Conservation (phyloP, 352 stramenopile genomes). For the Phytophthora chlamydospora region DNA sequence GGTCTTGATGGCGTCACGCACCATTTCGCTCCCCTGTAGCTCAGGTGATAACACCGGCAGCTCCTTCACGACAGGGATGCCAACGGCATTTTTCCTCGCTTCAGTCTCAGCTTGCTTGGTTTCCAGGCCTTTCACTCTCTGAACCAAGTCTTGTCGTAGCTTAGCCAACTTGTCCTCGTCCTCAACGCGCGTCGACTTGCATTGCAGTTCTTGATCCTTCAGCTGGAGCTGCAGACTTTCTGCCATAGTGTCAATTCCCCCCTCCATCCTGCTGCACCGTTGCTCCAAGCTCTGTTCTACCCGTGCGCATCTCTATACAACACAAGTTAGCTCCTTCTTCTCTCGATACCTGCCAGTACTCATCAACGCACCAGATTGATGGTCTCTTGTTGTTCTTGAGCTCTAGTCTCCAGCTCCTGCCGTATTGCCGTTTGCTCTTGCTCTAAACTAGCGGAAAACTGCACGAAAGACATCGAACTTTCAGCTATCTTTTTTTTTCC, state of each 20-base stretch:
- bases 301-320: slow-evolving; percentile 13
- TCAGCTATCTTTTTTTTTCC: background rate
- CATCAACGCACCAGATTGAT: slow-evolving; percentile 2
- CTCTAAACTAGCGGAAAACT: slow-evolving; percentile 26
- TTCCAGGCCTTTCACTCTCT: slow-evolving; percentile 15
- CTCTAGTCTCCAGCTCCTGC: slow-evolving; percentile 1
- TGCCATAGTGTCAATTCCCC: slow-evolving; percentile 7
- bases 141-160: slow-evolving; percentile 16
- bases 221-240: slow-evolving; percentile 15
- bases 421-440: slow-evolving; percentile 13
- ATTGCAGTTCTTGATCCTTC: slow-evolving; percentile 12
- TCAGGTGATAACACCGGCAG: background rate
- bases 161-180: slow-evolving; percentile 18
- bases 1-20: background rate
- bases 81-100: slow-evolving; percentile 14
- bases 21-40: slow-evolving; percentile 16
- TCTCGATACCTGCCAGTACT: background rate
- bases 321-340: background rate
- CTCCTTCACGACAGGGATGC: slow-evolving; percentile 14
- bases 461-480: background rate
- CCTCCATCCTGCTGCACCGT: slow-evolving; percentile 8
- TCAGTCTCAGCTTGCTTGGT: slow-evolving; percentile 11
- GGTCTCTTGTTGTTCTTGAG: slow-evolving; percentile 3
- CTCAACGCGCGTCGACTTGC: slow-evolving; percentile 7
- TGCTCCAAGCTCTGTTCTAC: slow-evolving; percentile 18